Base-by-base conservation (phyloP, 2,329 filamentous ascomycete genomes). In the Calycina herbarum region DNA sequence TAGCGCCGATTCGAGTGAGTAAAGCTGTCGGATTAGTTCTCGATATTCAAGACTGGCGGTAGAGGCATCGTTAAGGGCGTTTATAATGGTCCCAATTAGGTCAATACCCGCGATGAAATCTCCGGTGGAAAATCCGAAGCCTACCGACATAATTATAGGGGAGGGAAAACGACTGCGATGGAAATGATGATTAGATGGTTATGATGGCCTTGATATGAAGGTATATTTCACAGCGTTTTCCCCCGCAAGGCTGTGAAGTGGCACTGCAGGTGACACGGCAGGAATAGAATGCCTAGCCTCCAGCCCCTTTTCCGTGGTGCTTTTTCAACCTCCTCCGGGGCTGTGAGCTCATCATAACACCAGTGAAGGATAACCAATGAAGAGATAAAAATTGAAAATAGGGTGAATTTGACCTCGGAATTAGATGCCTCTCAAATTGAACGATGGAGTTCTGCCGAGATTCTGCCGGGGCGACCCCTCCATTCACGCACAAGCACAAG, bases 1-100 rank as follows among this genome's bases (percentile, higher is more conserved):
- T 8, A 76, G 64, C 2, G 73, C 73, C 13, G 67, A 69, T 59
- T 75, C 70, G 15, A 76, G 69, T 7, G 59, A 60, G 17, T 67
- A 42, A n/a, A 69, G 64, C 42, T 68, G 66, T 8, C 51, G 35
- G 5, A 73, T 40, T 10, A 75, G 67, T 29, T 70, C 68, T 45
- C 67, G 70, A 61, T 70, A 75, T 42, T 72, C 68, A 5, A 67
- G 27, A 45, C 35, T 40, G 10, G 68, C 29, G 58, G 38, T 45
- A 56, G 45, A 24, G 3, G 45, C 45, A 13, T 66, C 58, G 1
- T 59, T 61, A 11, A 76, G 67, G 33, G 63, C 64, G 17, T 59
- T 59, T 57, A 69, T 63, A 33, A 74, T 68, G 13, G 71, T 68
- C 15, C 60, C 48, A 29, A 73, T 64, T 5, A 75, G 59, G 29